Base-by-base conservation (phyloP, 176 grass and related monocot genomes). In the Poa pratensis region DNA sequence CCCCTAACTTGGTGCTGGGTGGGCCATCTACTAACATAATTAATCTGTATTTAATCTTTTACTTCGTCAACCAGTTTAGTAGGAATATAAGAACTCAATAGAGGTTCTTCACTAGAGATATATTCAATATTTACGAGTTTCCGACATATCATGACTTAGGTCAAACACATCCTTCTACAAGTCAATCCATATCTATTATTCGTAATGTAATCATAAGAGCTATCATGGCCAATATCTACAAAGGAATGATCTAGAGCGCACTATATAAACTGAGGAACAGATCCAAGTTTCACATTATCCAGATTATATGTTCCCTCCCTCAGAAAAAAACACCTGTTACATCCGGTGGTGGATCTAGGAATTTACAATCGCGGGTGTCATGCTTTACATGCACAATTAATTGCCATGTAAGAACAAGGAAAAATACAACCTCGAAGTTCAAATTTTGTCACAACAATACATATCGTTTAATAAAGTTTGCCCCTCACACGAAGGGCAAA, bases 231-330 rank as follows among this genome's bases (percentile, higher is more conserved):
- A 40, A 66, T 34, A 27, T 26, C 26, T 76, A 28, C 20, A 28
- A 85, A 7, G 20, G 34, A 66, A 26, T 18, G 43, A 22, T 75
- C 50, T 73, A 62, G 3, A 28, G 12, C 35, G 12, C 13, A 30
- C 7, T 63, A 23, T 9, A 42, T 48, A 64, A 84, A 65, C 28
- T 39, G 23, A 76, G 27, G 8, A 76, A n/a, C 12, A 66, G 20
- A 46, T 84, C 71, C 72, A 66, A 64, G 37, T 66, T 64, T 50
- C 16, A 51, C 57, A 84, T 18, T 34, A 50, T 50, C 70, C 49
- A 57, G 54, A 74, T 34, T 49, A 32, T 43, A 22, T 5, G 3
- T 28, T 52, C 20, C 8, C 19, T 84, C 20, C 42, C 19, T 20
- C 65, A 3, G 20, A 54, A 51, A 84, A 39, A 84, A 76, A 35